Conservation (phyloP, 106 monocot species). For the Vanilla planifolia region DNA sequence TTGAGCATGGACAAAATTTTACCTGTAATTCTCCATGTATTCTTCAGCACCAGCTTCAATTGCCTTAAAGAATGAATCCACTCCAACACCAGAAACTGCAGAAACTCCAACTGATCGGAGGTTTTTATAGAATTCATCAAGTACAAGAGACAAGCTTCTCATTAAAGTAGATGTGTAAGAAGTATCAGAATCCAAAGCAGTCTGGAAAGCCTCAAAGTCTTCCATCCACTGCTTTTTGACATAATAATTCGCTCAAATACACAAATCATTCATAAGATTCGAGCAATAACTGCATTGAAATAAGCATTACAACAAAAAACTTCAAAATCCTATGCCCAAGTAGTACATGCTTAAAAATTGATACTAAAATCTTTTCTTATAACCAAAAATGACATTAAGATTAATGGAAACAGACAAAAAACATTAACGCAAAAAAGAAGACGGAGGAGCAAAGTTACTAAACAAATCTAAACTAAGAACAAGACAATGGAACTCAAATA, state of each 20-base stretch:
- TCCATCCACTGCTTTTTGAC: conserved; percentile 82
- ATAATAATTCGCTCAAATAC: not conserved
- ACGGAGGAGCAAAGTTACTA: too few relatives aligned
- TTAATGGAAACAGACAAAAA: too few relatives aligned
- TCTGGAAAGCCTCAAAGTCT: conserved; percentile 90
- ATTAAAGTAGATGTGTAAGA: conserved; percentile 76
- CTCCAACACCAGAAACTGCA: conserved; percentile 77
- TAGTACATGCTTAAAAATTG: too few relatives aligned
- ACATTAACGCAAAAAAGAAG: too few relatives aligned
- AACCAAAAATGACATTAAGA: too few relatives aligned
- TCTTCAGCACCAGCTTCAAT: conserved; percentile 75
- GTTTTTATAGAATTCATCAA: conserved; percentile 97
- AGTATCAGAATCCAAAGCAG: conserved; percentile 62
- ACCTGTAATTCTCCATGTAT: conserved; percentile 94
- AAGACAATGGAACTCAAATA: too few relatives aligned
- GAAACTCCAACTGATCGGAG: conserved; percentile 85
- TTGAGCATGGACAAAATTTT: not conserved
- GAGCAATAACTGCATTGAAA: not conserved
- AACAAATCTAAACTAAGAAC: too few relatives aligned
- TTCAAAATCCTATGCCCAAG: too few relatives aligned
- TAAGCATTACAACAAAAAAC: not conserved
- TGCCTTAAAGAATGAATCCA: conserved; percentile 73
- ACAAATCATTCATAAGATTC: not conserved
- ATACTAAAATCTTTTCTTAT: too few relatives aligned
- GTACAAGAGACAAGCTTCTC: conserved; percentile 76